These are phyloP conservation scores for Nymphaea thermarum DNA, from an alignment of 164 flowering plant species.

Conservation along the genomic window DNA sequence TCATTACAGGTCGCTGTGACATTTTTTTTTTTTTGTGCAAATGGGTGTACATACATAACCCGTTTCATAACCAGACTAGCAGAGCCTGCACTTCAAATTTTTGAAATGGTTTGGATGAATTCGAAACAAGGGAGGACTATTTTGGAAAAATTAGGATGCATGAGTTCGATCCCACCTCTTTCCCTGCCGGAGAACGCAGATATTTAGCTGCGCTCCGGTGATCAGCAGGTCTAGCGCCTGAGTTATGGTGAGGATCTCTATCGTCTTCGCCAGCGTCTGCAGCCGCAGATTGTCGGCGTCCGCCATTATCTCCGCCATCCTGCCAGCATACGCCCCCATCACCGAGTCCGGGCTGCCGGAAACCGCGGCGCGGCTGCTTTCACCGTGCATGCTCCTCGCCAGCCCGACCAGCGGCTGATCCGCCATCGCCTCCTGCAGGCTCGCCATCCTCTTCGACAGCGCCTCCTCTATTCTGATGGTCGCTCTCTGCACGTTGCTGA, in stretches of 20 bases:
- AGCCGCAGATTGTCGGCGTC: conserved; percentile 48
- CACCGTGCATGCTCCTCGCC: not conserved
- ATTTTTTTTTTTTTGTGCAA: no score
- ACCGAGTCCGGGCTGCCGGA: conserved; percentile 26
- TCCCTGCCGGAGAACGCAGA: conserved; percentile 56
- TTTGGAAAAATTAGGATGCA: no score
- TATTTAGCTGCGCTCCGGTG: conserved; percentile 56
- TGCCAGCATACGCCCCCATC: conserved; percentile 21
- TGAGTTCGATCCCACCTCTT: conserved; percentile 5
- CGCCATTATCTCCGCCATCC: conserved; percentile 19
- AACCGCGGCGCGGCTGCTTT: not conserved
- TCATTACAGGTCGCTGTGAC: no score
- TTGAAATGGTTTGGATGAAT: no score
- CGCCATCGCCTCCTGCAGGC: conserved; percentile 47
- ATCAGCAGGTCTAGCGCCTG: conserved; percentile 60
- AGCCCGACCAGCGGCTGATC: conserved; percentile 11
- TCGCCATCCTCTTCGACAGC: conserved; percentile 41
- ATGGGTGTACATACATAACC: no score
- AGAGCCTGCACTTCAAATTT: no score
- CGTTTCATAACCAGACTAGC: no score
- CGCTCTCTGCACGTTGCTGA: conserved; percentile 11
- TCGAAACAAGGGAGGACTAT: no score
- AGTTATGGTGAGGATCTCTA: conserved; percentile 23
- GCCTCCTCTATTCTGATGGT: conserved; percentile 35
- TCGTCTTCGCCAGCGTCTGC: conserved; percentile 28